Conservation (phyloP, 2,329 filamentous ascomycete species). For the Aspergillus sp. region DNA sequence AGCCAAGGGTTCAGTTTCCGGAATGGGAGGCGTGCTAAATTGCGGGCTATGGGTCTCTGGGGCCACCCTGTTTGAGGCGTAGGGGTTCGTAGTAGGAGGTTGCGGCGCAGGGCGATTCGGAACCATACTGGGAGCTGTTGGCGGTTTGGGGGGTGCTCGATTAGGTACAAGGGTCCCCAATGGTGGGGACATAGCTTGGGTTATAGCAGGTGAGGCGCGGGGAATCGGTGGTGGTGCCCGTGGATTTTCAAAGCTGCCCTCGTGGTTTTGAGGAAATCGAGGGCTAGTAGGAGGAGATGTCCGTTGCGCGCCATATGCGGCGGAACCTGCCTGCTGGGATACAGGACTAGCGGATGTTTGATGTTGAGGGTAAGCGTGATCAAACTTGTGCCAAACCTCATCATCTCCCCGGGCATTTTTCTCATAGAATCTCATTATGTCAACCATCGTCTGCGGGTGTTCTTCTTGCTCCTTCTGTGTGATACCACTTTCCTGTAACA, state of each 20-base stretch:
- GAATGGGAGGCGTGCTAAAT: constrained; percentile 51
- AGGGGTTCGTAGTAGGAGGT: constrained; percentile 43
- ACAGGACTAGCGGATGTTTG: constrained; percentile 41
- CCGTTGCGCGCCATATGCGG: constrained; percentile 54
- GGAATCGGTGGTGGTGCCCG: constrained; percentile 89
- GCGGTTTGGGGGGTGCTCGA: constrained; percentile 85
- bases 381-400: constrained; percentile 93
- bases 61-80: constrained; percentile 50
- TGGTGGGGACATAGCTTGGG: constrained; percentile 49
- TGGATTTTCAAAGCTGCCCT: constrained; percentile 96
- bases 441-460: constrained; percentile 91
- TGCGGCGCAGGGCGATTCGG: constrained; percentile 46
- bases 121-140: constrained; percentile 46
- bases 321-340: constrained; percentile 41
- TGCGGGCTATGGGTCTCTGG: constrained; percentile 53
- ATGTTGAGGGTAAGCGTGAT: constrained; percentile 69
- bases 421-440: constrained; percentile 96
- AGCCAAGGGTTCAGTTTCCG: constrained; percentile 59
- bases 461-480: constrained; percentile 93
- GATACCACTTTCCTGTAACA: constrained; percentile 94
- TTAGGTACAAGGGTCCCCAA: constrained; percentile 68
- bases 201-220: constrained; percentile 42
- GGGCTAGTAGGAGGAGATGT: constrained; percentile 80
- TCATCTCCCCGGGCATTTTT: constrained; percentile 86
- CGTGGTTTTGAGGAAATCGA: constrained; percentile 82